A percentile compares a stretch with the other conserved stretches of the same genome.
Conservation (phyloP, 768 basidiomycete genomes). For the Naganishia vishniacii region DNA sequence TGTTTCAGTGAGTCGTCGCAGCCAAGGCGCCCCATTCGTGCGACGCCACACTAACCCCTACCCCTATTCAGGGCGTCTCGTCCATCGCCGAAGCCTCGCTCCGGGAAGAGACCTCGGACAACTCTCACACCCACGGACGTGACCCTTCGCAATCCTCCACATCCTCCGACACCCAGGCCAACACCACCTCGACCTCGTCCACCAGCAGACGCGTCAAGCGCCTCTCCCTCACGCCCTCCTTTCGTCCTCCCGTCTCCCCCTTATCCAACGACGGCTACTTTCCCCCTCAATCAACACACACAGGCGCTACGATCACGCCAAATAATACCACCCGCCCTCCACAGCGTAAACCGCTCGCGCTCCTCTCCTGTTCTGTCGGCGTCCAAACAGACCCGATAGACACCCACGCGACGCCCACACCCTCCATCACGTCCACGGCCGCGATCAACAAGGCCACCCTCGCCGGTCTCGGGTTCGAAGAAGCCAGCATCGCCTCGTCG, state of each 20-base stretch:
- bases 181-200: not conserved
- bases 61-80: not conserved
- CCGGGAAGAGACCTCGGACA: not conserved
- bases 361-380: not conserved
- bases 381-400: slow-evolving; percentile 7
- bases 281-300: not conserved
- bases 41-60: no score
- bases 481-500: slow-evolving; percentile 2
- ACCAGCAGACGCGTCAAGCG: slow-evolving; percentile 11
- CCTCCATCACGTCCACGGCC: not conserved
- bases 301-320: not conserved
- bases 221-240: slow-evolving; percentile 7
- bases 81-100: slow-evolving; percentile 2
- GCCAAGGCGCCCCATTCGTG: no score
- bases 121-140: not conserved
- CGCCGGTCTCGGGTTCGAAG: slow-evolving; percentile 23
- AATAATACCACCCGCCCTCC: slow-evolving; percentile 53
- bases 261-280: slow-evolving; percentile 11
- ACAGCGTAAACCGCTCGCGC: not conserved
- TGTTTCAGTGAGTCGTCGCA: not conserved
- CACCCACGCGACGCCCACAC: not conserved
- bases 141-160: slow-evolving; percentile 9
- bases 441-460: slow-evolving; percentile 3
- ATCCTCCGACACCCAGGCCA: not conserved
- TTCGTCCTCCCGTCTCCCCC: slow-evolving; percentile 10